Percentiles rank a stretch among this genome's conserved stretches.
These are phyloP conservation scores for Pisolithus thermaeus DNA, from an alignment of 1,284 basidiomycete genomes.

Conservation along the genomic window DNA sequence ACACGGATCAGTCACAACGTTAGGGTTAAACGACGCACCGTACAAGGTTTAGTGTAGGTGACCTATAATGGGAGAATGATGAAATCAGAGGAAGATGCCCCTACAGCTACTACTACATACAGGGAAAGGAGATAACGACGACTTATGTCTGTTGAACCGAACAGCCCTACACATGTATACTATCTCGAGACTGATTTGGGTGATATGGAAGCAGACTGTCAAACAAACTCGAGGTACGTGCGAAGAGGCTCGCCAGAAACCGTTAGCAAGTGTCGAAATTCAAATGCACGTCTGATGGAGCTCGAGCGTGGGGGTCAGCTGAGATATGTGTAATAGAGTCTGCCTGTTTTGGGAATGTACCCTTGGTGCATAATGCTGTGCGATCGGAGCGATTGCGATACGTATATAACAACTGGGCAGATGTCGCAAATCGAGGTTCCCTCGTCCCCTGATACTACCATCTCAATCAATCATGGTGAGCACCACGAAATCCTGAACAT, in stretches of 20 bases:
- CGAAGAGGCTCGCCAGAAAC: background rate
- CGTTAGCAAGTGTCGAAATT: background rate
- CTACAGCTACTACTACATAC: no score
- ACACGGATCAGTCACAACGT: background rate
- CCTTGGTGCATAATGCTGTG: background rate
- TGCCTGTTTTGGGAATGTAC: background rate
- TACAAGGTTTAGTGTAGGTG: no score
- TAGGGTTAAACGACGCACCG: background rate
- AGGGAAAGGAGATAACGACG: no score
- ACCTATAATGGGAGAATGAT: no score
- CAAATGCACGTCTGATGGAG: background rate
- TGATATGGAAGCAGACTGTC: no score
- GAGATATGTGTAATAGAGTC: background rate
- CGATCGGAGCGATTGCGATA: background rate
- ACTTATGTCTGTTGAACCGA: no score
- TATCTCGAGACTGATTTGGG: no score
- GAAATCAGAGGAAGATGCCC: no score
- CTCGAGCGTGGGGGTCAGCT: background rate
- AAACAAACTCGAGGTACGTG: no score
- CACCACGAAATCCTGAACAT: slow-evolving; percentile 25
- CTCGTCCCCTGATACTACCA: slow-evolving; percentile 2
- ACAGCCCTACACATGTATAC: no score
- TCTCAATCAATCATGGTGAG: slow-evolving; percentile 1
- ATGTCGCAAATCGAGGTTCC: background rate
- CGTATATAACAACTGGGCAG: background rate